These are phyloP conservation scores for Didymella sp. DNA, from an alignment of 2,329 filamentous ascomycete species.

Conservation along the genomic window DNA sequence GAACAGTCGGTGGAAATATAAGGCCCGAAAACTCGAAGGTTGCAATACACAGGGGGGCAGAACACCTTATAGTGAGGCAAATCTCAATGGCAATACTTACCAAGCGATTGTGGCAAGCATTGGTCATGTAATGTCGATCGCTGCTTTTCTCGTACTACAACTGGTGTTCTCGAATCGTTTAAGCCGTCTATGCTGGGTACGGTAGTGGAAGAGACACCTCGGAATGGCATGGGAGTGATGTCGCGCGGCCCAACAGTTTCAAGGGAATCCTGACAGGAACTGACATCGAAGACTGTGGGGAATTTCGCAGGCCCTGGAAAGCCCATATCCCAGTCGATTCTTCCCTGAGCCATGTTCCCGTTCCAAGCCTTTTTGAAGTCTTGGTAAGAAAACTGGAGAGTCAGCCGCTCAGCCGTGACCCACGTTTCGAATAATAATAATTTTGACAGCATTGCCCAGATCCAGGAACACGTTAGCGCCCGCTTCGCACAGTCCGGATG, in stretches of 20 bases:
- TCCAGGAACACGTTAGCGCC: slow-evolving; percentile 7
- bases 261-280: slow-evolving; percentile 4
- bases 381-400: background rate
- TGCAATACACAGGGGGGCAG: slow-evolving; percentile 1
- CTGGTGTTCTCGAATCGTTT: slow-evolving; percentile 9
- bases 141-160: slow-evolving; percentile 3
- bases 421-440: background rate
- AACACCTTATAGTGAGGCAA: slow-evolving; percentile 11
- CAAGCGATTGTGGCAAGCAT: slow-evolving; percentile 7
- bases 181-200: background rate
- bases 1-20: slow-evolving; percentile 4
- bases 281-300: slow-evolving; percentile 4
- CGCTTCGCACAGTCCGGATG: slow-evolving; percentile 1
- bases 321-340: background rate
- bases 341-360: background rate
- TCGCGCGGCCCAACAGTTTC: slow-evolving; percentile 16
- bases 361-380: background rate
- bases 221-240: background rate
- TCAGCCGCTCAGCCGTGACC: background rate
- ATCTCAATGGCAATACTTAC: background rate
- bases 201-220: background rate
- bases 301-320: background rate
- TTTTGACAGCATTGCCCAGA: background rate
- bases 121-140: slow-evolving; percentile 11
- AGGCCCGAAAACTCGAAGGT: background rate